Base-by-base conservation (phyloP, 2,329 filamentous ascomycete genomes). In the Penicillium paneum region DNA sequence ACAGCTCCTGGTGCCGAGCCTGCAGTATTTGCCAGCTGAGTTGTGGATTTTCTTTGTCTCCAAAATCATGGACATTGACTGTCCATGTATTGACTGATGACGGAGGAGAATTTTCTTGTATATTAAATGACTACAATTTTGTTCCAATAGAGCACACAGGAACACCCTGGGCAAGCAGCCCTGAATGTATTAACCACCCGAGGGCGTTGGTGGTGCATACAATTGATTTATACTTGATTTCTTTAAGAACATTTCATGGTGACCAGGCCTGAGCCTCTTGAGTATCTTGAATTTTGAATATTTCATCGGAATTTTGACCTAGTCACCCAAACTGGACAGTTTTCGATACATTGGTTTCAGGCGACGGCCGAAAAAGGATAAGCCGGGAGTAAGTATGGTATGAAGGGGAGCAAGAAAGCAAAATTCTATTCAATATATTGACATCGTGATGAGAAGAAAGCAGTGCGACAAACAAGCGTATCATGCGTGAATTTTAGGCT, bases 401-500 rank as follows among this genome's bases (percentile, higher is more conserved):
- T 44, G n/a, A 21, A 44, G 6, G 29, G 19, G 21, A 19, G 28
- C 5, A 28, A 17, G 21, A 39, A 41, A 52, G 21, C 34, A 50
- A 29, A 17, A 19, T 45, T 39, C 40, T 57, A 52, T 49, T 49
- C 11, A 44, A 52, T 40, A 13, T 31, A 40, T 43, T 17, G 50
- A 52, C 32, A 55, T 55, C 36, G 34, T 29, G 8, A 44, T 28
- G 39, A 17, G 49, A 52, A 50, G 34, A 38, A 48, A 40, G 52
- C 21, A 52, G 42, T 54, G 52, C 52, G 60, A 56, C 44, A 59
- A 59, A 57, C n/a, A 51, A 42, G 44, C 55, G 43, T 53, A 55
- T 44, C 53, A 40, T 55, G 41, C 49, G 47, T 62, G 8, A 55
- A 42, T 49, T 53, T 35, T 43, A 41, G 47, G 46, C 49, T 32